Evolutionary conservation across 805 yeast species (phyloP), one percentile per base, ranked within the genome.

Genomic region (Torulaspora quercuum): DNA sequence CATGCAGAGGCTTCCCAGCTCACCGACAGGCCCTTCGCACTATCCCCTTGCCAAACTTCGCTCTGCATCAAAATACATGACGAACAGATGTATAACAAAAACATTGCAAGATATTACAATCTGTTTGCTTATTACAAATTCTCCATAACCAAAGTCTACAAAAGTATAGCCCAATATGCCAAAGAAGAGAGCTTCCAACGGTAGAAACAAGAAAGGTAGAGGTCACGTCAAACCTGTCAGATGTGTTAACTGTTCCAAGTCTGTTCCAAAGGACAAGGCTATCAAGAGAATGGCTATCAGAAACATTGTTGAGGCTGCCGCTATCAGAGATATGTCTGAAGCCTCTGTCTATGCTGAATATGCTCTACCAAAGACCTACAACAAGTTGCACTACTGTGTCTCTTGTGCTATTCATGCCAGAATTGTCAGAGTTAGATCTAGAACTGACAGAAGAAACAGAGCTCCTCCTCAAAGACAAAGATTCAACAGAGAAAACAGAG

Each of bases 181-280:
- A 76, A 92, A 92, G 87, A 92, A 92, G 97, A 90, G 99, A 89
- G 88, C 97, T 75, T 88, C 97, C 92, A 88, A 89, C 97, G 99
- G 99, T 82, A 90, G 99, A 82, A 92, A 92, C 94, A 92, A 92
- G 94, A 89, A 88, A 80, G 97, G 97, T 72, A 92, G 99, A 87
- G 99, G 99, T 72, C 97, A 92, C 95, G 96, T 86, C 75, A 86
- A 85, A 76, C 95, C 95, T 71, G 97, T 90, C 68, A 89, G 99
- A 84, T 92, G 99, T 81, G 84, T 88, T 69, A 92, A 92, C 96
- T 92, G 99, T 77, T 84, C 96, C 65, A 87, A 95, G 75, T 86
- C 95, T 79, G 95, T 92, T 65, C 97, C 98, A 71, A 92, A 92
- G 85, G 99, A 92, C 74, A 92, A 92, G 84, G 97, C 98, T 73